These are phyloP conservation scores for Plantago ovata DNA, from an alignment of 257 asterid genomes.

Conservation along the genomic window DNA sequence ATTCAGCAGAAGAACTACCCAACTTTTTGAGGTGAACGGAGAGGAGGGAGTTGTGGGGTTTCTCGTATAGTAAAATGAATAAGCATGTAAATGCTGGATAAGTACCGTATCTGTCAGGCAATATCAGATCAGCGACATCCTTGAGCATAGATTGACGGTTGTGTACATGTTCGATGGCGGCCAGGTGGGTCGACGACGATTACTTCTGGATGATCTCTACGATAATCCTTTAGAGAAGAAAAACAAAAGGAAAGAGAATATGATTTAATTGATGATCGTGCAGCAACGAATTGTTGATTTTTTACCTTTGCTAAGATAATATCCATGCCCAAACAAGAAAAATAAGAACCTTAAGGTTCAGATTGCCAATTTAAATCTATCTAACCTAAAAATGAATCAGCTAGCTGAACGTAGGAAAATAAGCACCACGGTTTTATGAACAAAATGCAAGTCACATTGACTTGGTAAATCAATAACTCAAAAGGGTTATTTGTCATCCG, in stretches of 20 bases:
- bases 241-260: not conserved
- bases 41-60: not conserved
- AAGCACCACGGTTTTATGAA: not conserved
- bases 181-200: slow-evolving; percentile 85
- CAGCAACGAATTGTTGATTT: not conserved
- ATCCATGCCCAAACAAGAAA: too few relatives aligned
- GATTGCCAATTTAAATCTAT: too few relatives aligned
- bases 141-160: slow-evolving; percentile 92
- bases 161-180: slow-evolving; percentile 64
- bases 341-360: too few relatives aligned
- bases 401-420: too few relatives aligned
- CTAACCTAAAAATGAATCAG: too few relatives aligned
- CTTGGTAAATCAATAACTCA: not conserved
- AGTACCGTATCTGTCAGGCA: slow-evolving; percentile 66
- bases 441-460: too few relatives aligned
- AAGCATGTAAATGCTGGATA: slow-evolving; percentile 18
- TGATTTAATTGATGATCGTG: not conserved
- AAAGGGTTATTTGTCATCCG: not conserved
- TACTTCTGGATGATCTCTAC: slow-evolving; percentile 74
- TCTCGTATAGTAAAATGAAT: not conserved
- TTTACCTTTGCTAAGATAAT: not conserved
- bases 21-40: not conserved
- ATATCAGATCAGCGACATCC: slow-evolving; percentile 70
- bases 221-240: slow-evolving; percentile 54
- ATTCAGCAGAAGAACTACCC: slow-evolving; percentile 12